Conservation (phyloP, 495 filamentous ascomycete species). For the Daldinia decipiens region DNA sequence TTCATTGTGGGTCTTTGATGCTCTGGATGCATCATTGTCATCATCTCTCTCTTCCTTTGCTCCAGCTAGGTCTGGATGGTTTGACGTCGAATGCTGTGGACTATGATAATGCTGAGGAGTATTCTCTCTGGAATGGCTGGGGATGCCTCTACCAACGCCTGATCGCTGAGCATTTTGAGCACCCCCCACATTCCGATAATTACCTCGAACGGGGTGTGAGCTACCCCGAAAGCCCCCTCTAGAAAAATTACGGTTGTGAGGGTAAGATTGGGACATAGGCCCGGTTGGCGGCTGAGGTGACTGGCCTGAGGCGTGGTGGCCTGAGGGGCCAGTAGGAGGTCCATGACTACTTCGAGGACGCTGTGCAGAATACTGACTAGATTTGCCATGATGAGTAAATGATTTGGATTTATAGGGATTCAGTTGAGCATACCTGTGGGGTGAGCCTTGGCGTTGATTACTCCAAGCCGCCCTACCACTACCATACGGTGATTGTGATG, state of each 20-base stretch:
- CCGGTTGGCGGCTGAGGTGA: constrained; percentile 59
- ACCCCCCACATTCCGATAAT: constrained; percentile 59
- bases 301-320: constrained; percentile 58
- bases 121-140: constrained; percentile 48
- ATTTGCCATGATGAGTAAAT: constrained; percentile 38
- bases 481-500: constrained; percentile 71
- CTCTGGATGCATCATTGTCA: constrained; percentile 69
- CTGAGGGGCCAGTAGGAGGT: constrained; percentile 62
- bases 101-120: constrained; percentile 43
- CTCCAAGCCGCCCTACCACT: constrained; percentile 68
- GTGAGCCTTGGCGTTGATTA: constrained; percentile 65
- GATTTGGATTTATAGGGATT: constrained; percentile 30
- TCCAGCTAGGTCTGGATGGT: constrained; percentile 28
- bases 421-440: constrained; percentile 65
- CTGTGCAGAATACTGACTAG: constrained; percentile 67
- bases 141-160: constrained; percentile 57
- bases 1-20: constrained; percentile 72
- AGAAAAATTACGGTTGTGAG: constrained; percentile 63
- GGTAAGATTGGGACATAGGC: constrained; percentile 63
- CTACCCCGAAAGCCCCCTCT: constrained; percentile 57
- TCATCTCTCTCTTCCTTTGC: constrained; percentile 50
- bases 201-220: constrained; percentile 49
- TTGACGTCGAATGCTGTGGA: constrained; percentile 48
- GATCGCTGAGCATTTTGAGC: constrained; percentile 65
- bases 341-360: constrained; percentile 65